phyloP scores from a whole-genome alignment of 306 rosid genomes.

The Malus fusca region DNA sequence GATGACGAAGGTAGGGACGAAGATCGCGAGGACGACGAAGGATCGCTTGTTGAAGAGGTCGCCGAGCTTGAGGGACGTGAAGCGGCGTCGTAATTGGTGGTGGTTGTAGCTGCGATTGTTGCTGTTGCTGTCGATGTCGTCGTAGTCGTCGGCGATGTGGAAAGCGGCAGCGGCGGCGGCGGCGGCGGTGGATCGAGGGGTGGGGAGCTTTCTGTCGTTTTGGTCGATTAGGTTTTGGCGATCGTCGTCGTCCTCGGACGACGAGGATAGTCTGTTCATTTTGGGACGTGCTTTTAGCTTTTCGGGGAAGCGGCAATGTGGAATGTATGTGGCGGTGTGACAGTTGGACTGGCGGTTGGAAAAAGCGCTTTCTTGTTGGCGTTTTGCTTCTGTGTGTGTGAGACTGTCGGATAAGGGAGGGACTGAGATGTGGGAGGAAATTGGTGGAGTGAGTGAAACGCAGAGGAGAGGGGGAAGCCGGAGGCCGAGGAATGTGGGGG shows the following conservation, averaged over 20 bases:
- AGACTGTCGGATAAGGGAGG: background rate
- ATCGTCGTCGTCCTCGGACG: conserved; percentile 75
- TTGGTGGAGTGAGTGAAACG: background rate
- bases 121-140: background rate
- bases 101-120: background rate
- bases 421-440: background rate
- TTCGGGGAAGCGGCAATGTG: background rate
- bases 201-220: conserved; percentile 39
- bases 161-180: conserved; percentile 20
- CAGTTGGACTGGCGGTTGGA: background rate
- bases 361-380: background rate
- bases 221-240: conserved; percentile 60
- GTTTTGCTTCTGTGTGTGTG: background rate
- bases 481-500: background rate
- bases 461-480: background rate
- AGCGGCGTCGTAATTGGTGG: conserved; percentile 31
- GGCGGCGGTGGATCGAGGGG: conserved; percentile 16
- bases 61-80: conserved; percentile 15
- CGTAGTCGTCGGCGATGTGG: conserved; percentile 38
- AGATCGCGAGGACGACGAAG: conserved; percentile 28
- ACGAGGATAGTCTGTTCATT: conserved; percentile 44
- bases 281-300: background rate
- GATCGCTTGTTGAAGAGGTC: conserved; percentile 34
- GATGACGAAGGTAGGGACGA: conserved; percentile 35
- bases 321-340: background rate